phyloP scores from a whole-genome alignment of 129 eudicot species.

The Flaveria brownii region DNA sequence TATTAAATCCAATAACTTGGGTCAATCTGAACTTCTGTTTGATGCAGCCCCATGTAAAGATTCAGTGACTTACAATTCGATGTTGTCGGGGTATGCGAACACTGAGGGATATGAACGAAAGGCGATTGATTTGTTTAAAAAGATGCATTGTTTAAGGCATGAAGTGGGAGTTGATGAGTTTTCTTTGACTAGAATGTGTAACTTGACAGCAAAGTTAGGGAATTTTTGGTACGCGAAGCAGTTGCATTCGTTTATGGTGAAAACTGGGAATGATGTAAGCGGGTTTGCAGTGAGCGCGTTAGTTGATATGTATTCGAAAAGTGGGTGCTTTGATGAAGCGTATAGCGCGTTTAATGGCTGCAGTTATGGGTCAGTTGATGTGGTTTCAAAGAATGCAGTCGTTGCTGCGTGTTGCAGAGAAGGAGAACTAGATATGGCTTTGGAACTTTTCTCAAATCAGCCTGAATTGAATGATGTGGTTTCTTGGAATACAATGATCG shows the following conservation, averaged over 20 bases:
- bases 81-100: constrained; percentile 69
- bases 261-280: constrained; percentile 59
- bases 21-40: constrained; percentile 50
- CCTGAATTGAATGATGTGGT: constrained; percentile 62
- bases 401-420: constrained; percentile 93
- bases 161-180: constrained; percentile 60
- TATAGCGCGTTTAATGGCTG: constrained; percentile 52
- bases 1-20: constrained; percentile 47
- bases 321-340: constrained; percentile 68
- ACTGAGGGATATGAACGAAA: constrained; percentile 49
- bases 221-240: constrained; percentile 50
- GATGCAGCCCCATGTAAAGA: constrained; percentile 61
- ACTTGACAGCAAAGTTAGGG: constrained; percentile 60
- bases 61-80: constrained; percentile 74
- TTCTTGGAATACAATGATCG: constrained; percentile 86
- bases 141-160: constrained; percentile 47
- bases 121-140: constrained; percentile 58
- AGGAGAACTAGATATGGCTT: constrained; percentile 62
- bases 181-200: constrained; percentile 74
- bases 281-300: constrained; percentile 68
- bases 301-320: constrained; percentile 87
- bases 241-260: constrained; percentile 76
- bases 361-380: constrained; percentile 41
- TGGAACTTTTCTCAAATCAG: constrained; percentile 44
- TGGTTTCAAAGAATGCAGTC: constrained; percentile 74